These are phyloP conservation scores for Astrocystis sublimbata DNA, from an alignment of 495 filamentous ascomycete genomes.

Conservation along the genomic window DNA sequence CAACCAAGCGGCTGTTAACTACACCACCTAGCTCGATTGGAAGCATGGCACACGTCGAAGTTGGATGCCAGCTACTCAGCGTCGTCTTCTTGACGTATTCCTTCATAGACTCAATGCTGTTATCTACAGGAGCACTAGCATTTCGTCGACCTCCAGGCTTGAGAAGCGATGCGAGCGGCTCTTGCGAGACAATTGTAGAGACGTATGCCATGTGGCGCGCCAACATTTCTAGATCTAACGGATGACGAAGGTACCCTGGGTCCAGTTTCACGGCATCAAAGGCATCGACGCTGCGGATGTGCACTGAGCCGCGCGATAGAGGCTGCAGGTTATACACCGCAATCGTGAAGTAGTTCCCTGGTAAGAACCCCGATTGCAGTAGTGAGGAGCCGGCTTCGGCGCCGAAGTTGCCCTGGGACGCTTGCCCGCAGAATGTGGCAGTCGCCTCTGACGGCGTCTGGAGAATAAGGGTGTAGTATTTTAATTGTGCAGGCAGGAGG, in stretches of 20 bases:
- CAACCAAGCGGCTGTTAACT: slow-evolving; percentile 46
- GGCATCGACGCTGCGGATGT: not conserved
- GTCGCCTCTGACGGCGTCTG: not conserved
- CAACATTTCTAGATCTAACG: not conserved
- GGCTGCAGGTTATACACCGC: not conserved
- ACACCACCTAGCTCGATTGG: slow-evolving; percentile 44
- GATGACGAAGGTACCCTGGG: not conserved
- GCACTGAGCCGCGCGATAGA: not conserved
- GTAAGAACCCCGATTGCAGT: not conserved
- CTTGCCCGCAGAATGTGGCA: not conserved
- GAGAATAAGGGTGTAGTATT: not conserved
- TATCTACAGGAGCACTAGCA: not conserved
- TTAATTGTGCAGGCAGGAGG: not conserved
- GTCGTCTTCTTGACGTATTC: slow-evolving; percentile 23
- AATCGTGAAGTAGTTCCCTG: not conserved
- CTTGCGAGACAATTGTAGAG: not conserved
- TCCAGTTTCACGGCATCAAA: not conserved
- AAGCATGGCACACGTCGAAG: slow-evolving; percentile 52
- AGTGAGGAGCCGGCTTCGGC: not conserved
- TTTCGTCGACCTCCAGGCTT: not conserved
- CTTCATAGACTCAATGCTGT: not conserved
- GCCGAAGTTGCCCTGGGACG: not conserved
- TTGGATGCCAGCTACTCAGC: slow-evolving; percentile 32
- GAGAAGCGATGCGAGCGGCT: not conserved
- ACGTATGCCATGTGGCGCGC: not conserved